phyloP scores from a whole-genome alignment of 805 yeast genomes.

The Debaryomyces prosopidis region DNA sequence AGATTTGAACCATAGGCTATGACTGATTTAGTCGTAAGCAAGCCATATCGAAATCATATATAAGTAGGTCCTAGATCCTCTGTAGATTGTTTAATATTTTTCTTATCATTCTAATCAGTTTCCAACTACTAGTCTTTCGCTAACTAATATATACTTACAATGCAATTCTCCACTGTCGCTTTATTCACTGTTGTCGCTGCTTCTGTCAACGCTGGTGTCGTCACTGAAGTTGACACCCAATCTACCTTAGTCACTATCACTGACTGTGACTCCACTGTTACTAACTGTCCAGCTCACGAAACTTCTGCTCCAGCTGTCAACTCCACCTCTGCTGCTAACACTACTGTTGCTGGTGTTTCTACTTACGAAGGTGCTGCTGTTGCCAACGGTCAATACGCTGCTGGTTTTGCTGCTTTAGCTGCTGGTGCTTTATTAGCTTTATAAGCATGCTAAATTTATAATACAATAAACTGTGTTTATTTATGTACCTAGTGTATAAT shows the following conservation, averaged over 20 bases:
- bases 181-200: constrained; percentile 36
- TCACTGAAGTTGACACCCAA: constrained; percentile 28
- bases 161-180: constrained; percentile 45
- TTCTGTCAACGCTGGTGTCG: constrained; percentile 24
- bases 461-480: constrained; percentile 4
- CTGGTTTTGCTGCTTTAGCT: constrained; percentile 50
- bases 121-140: constrained; percentile 39
- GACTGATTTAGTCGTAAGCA: neutral
- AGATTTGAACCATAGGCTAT: neutral
- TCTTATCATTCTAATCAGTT: neutral
- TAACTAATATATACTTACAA: constrained; percentile 17
- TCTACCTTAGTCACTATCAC: constrained; percentile 45
- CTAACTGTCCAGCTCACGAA: constrained; percentile 41
- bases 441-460: constrained; percentile 30
- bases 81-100: neutral
- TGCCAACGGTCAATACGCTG: constrained; percentile 33
- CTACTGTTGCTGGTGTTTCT: constrained; percentile 30
- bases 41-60: neutral
- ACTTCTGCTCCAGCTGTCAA: constrained; percentile 20
- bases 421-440: constrained; percentile 60
- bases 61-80: neutral
- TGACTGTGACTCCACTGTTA: constrained; percentile 39
- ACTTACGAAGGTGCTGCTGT: constrained; percentile 40
- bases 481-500: constrained; percentile 4
- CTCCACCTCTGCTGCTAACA: constrained; percentile 30